Conservation (phyloP, 1,139 yeast genomes). For the Kluyveromyces sp. region DNA sequence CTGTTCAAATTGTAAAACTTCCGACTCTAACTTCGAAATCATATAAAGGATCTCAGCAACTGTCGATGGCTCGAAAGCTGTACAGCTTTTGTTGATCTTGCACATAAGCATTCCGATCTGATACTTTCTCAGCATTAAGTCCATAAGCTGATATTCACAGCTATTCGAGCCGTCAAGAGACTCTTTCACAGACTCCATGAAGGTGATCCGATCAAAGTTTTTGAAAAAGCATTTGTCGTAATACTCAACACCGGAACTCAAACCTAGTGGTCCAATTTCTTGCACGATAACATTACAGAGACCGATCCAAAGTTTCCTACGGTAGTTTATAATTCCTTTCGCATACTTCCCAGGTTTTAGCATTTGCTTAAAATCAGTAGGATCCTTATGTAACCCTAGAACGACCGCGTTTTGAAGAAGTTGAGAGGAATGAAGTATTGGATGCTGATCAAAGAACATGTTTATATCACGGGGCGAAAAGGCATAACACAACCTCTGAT, state of each 20-base stretch:
- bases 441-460: constrained; percentile 6
- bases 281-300: constrained; percentile 15
- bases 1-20: constrained; percentile 1
- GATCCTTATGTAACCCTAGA: constrained; percentile 31
- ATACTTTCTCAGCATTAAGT: constrained; percentile 4
- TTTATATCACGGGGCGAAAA: constrained; percentile 2
- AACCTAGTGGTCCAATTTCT: constrained; percentile 3
- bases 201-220: neutral
- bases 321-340: constrained; percentile 21
- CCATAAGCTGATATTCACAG: constrained; percentile 7
- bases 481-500: constrained; percentile 4
- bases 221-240: constrained; percentile 1
- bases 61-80: neutral
- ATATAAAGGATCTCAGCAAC: neutral
- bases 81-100: constrained; percentile 6
- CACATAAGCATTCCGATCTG: constrained; percentile 6
- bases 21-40: constrained; percentile 4
- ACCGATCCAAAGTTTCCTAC: constrained; percentile 28
- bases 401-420: constrained; percentile 5
- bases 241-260: neutral
- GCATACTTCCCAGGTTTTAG: constrained; percentile 13
- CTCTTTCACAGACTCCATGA: constrained; percentile 4
- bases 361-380: constrained; percentile 22
- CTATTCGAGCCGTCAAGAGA: neutral
- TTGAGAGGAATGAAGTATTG: constrained; percentile 2